Base-by-base conservation (phyloP, 768 basidiomycete genomes). In the Agrocybe pediades region DNA sequence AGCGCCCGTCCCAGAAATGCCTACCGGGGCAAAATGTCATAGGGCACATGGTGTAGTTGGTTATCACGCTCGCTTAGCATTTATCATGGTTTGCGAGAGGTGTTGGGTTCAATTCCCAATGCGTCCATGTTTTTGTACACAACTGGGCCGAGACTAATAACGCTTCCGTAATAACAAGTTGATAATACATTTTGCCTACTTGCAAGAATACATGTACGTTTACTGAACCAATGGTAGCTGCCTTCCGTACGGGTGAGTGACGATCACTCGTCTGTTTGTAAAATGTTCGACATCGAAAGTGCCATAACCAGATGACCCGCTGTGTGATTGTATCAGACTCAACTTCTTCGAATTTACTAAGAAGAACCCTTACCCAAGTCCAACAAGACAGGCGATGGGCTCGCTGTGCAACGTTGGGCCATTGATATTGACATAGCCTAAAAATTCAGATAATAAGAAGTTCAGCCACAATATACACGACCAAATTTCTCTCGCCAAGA, bases 391-490 rank as follows among this genome's bases (percentile, higher is more conserved):
- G 45, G 73, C 65, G 7, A 53, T 50, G 6, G 68, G 59, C 56
- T 85, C 81, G 7, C 65, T 60, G 52, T 82, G 78, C 20, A 84
- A 58, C 3, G 81, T 80, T 2, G 76, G 65, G 1, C 82, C 84
- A 53, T 87, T 86, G 58, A 86, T 74, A 59, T 80, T 78, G 15
- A 74, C 72, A 44, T 71, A 75, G 2, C 84, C 85, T 83, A 30
- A 0, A 29, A 26, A 23, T 27, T 16, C 15, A 23, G 9, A 26
- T 21, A 46, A 46, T 4, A 29, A 2, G n/a, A 23, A 26, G 17
- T 25, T 19, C n/a, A 11, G 36, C 25, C 20, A 8, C 21, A 47
- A 29, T 15, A 9, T 4, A 1, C 23, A 23, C 1, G 30, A 7
- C 21, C 24, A 20, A 4, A 5, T 3, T 7, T 48, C 30, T 21